Percentiles rank a stretch among this genome's conserved stretches.
Conservation (phyloP, 495 filamentous ascomycete species). For the Trichoderma orchidacearum region DNA sequence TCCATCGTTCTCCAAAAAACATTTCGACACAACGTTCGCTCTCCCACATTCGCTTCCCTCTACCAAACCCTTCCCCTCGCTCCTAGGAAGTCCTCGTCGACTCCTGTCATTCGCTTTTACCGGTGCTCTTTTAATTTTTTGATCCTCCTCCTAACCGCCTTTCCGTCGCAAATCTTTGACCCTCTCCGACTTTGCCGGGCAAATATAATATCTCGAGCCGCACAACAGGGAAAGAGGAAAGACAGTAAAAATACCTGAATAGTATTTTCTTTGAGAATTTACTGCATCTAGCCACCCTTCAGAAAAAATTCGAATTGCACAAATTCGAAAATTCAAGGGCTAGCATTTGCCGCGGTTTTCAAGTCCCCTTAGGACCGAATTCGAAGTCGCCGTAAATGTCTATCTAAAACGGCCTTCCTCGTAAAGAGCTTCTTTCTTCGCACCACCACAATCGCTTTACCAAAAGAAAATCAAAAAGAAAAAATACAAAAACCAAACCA, state of each 20-base stretch:
- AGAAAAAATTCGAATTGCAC: background rate
- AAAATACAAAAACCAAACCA: conserved; percentile 7
- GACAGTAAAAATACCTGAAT: no score
- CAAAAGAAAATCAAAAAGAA: conserved; percentile 17
- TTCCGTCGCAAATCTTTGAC: background rate
- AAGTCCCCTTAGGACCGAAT: background rate
- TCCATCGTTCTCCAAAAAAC: background rate
- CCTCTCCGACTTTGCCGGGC: background rate
- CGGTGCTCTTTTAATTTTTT: conserved; percentile 30
- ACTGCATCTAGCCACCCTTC: background rate
- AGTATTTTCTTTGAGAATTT: no score
- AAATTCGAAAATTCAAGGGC: background rate
- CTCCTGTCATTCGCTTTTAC: conserved; percentile 49
- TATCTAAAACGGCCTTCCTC: background rate
- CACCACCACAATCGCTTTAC: conserved; percentile 15
- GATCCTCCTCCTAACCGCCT: conserved; percentile 2
- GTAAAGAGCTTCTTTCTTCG: background rate
- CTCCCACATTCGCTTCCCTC: conserved; percentile 36
- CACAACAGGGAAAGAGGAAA: no score
- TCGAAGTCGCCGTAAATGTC: background rate
- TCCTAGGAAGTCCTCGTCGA: conserved; percentile 47
- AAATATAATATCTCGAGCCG: background rate
- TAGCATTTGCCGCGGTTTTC: background rate
- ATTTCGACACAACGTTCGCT: conserved; percentile 3
- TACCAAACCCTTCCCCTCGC: conserved; percentile 11